Conservation (phyloP, 352 stramenopile species). For the Thalassiosira livingstoniorum region DNA sequence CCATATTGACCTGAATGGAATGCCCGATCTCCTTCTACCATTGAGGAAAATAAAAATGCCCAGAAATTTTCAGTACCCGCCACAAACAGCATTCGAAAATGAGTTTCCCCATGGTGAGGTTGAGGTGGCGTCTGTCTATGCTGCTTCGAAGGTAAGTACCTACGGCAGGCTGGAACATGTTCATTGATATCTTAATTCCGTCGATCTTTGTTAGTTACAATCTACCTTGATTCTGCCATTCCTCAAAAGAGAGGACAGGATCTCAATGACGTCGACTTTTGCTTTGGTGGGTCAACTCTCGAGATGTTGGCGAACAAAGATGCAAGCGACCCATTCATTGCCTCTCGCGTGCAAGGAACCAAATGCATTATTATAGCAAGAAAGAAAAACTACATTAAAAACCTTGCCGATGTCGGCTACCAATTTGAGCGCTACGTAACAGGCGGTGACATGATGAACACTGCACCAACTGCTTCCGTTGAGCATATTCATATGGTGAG, state of each 20-base stretch:
- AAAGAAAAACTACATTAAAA: slow-evolving; percentile 48
- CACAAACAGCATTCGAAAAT: slow-evolving; percentile 39
- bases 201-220: neutral
- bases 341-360: slow-evolving; percentile 44
- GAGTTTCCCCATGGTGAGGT: slow-evolving; percentile 58
- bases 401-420: slow-evolving; percentile 60
- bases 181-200: neutral
- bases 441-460: slow-evolving; percentile 47
- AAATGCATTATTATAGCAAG: slow-evolving; percentile 58
- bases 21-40: slow-evolving; percentile 34
- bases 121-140: slow-evolving; percentile 53
- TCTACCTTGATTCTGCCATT: too few relatives aligned
- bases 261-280: slow-evolving; percentile 60
- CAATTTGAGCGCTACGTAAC: slow-evolving; percentile 69
- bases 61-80: slow-evolving; percentile 29
- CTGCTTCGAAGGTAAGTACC: slow-evolving; percentile 43
- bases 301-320: slow-evolving; percentile 57
- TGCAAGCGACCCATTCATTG: slow-evolving; percentile 44
- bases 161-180: neutral
- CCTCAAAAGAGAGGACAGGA: slow-evolving; percentile 40
- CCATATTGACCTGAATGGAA: slow-evolving; percentile 27
- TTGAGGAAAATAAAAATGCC: slow-evolving; percentile 38
- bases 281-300: slow-evolving; percentile 70
- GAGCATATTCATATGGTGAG: slow-evolving; percentile 63
- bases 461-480: slow-evolving; percentile 12